phyloP scores from a whole-genome alignment of 306 rosid species.

The Corylus americana region DNA sequence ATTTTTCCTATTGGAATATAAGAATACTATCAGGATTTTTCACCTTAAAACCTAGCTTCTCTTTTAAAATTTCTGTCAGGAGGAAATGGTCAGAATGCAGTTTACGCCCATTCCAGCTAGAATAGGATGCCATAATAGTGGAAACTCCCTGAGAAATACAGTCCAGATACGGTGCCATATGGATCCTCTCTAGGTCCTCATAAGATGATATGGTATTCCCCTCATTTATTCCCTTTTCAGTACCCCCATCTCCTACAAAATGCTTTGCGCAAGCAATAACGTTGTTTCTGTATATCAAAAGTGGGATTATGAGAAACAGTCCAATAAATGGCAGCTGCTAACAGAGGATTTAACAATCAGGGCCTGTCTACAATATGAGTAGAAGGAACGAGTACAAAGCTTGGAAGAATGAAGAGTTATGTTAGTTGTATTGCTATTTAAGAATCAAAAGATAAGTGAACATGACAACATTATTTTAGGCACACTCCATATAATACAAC shows the following conservation, averaged over 20 bases:
- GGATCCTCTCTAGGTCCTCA: slow-evolving; percentile 75
- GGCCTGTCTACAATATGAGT: neutral
- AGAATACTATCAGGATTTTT: slow-evolving; percentile 5
- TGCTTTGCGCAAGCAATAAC: slow-evolving; percentile 90
- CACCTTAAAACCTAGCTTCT: slow-evolving; percentile 82
- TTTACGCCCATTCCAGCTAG: slow-evolving; percentile 80
- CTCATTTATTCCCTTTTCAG: slow-evolving; percentile 74
- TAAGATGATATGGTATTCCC: slow-evolving; percentile 70
- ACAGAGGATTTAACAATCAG: slow-evolving; percentile 14
- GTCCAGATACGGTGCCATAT: slow-evolving; percentile 84
- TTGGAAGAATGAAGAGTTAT: neutral
- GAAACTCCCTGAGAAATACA: slow-evolving; percentile 83
- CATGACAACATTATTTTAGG: neutral
- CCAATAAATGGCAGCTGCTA: too few species aligned
- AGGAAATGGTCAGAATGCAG: slow-evolving; percentile 67
- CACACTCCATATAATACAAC: neutral
- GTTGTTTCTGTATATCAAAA: slow-evolving; percentile 56
- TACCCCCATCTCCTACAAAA: slow-evolving; percentile 95
- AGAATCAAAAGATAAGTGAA: neutral
- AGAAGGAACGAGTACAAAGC: slow-evolving; percentile 8
- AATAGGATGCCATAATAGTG: slow-evolving; percentile 83
- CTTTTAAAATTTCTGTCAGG: slow-evolving; percentile 71
- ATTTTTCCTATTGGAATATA: neutral
- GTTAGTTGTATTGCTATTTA: neutral
- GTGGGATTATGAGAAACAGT: slow-evolving; percentile 13